Conservation (phyloP, 345 rosid species). For the Pugionium dolabratum region DNA sequence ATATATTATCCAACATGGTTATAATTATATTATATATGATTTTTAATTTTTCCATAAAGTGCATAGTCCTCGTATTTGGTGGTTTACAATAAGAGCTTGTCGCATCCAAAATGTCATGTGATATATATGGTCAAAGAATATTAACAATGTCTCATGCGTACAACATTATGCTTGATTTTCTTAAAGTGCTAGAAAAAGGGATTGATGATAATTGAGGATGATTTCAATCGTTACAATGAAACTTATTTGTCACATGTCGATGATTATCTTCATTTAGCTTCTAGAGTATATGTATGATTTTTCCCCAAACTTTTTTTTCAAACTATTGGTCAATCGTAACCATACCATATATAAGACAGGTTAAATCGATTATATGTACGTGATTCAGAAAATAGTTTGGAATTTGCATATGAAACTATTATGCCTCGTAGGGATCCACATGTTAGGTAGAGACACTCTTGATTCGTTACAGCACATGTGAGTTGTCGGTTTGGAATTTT, state of each 20-base stretch:
- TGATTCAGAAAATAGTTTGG: slow-evolving; percentile 8
- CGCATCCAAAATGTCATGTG: slow-evolving; percentile 35
- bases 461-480: slow-evolving; percentile 35
- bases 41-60: slow-evolving; percentile 12
- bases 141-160: slow-evolving; percentile 10
- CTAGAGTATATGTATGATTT: background rate
- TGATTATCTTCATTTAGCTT: no score
- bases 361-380: background rate
- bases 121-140: slow-evolving; percentile 33
- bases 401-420: slow-evolving; percentile 24
- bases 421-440: slow-evolving; percentile 38
- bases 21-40: background rate
- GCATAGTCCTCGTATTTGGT: slow-evolving; percentile 35
- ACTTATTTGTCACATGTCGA: background rate
- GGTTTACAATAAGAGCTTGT: slow-evolving; percentile 36
- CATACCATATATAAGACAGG: background rate
- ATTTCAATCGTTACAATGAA: background rate
- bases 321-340: slow-evolving; percentile 11
- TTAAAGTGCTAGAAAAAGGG: slow-evolving; percentile 1
- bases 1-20: no score
- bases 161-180: slow-evolving; percentile 12
- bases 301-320: background rate
- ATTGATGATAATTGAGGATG: slow-evolving; percentile 7
- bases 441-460: slow-evolving; percentile 35
- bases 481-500: slow-evolving; percentile 38